Percentiles rank a stretch among this genome's conserved stretches.
These are phyloP conservation scores for Calocybe cyanea DNA, from an alignment of 768 basidiomycete species.

Conservation along the genomic window DNA sequence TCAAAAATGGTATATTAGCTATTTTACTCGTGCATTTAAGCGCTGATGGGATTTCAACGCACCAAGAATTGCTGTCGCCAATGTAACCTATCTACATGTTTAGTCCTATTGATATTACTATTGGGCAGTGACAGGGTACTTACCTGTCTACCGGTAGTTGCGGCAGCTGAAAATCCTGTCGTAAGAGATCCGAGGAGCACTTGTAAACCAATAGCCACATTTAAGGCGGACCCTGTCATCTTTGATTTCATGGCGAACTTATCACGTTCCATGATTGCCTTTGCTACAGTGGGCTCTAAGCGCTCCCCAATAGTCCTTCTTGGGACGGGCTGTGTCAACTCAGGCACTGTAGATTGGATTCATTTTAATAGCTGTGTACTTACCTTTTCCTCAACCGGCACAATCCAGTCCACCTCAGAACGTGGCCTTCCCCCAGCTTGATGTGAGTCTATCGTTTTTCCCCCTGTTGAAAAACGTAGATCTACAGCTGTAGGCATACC, in stretches of 20 bases:
- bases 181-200: conserved; percentile 65
- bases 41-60: conserved; percentile 8
- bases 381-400: conserved; percentile 23
- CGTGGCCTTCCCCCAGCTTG: conserved; percentile 13
- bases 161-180: conserved; percentile 56
- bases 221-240: conserved; percentile 32
- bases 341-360: too few species aligned
- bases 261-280: conserved; percentile 41
- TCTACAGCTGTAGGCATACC: conserved; percentile 3
- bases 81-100: conserved; percentile 28
- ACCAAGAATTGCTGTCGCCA: conserved; percentile 37
- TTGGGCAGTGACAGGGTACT: too few species aligned
- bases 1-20: too few species aligned
- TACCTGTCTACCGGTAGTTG: conserved; percentile 38
- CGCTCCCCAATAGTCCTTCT: conserved; percentile 47
- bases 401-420: conserved; percentile 37
- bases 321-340: conserved; percentile 9
- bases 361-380: background rate
- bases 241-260: conserved; percentile 46
- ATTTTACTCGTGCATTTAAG: background rate
- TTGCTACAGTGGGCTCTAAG: conserved; percentile 47
- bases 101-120: too few species aligned
- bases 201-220: conserved; percentile 58
- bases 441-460: conserved; percentile 13
- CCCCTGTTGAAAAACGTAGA: conserved; percentile 7